These are phyloP conservation scores for Kazachstania psychrophila DNA, from an alignment of 805 yeast genomes.

Conservation along the genomic window DNA sequence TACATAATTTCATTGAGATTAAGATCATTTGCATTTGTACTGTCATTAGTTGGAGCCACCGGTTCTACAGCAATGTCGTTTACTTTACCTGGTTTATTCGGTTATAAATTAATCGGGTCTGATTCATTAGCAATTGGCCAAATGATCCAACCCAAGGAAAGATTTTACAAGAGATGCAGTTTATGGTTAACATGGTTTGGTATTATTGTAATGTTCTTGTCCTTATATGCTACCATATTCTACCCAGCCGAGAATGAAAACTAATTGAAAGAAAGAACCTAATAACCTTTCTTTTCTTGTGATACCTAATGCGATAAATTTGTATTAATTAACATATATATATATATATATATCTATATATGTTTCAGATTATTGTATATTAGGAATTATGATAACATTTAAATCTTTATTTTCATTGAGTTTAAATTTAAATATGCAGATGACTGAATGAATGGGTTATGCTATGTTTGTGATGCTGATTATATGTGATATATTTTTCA, in stretches of 20 bases:
- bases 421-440: no score
- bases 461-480: no score
- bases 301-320: neutral
- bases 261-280: neutral
- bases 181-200: slow-evolving; percentile 61
- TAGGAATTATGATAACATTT: neutral
- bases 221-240: slow-evolving; percentile 36
- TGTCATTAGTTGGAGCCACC: slow-evolving; percentile 86
- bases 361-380: no score
- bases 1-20: slow-evolving; percentile 59
- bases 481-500: no score
- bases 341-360: no score
- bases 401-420: neutral
- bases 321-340: neutral
- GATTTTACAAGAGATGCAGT: slow-evolving; percentile 37
- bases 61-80: slow-evolving; percentile 90
- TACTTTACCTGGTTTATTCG: slow-evolving; percentile 82
- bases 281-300: neutral
- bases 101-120: slow-evolving; percentile 53
- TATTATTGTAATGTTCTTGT: slow-evolving; percentile 55
- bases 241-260: slow-evolving; percentile 7
- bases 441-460: no score
- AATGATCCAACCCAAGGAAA: slow-evolving; percentile 24
- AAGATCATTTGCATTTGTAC: slow-evolving; percentile 65
- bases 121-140: slow-evolving; percentile 23